phyloP scores from a whole-genome alignment of 2,329 filamentous ascomycete genomes.

The Aspergillus ustus region DNA sequence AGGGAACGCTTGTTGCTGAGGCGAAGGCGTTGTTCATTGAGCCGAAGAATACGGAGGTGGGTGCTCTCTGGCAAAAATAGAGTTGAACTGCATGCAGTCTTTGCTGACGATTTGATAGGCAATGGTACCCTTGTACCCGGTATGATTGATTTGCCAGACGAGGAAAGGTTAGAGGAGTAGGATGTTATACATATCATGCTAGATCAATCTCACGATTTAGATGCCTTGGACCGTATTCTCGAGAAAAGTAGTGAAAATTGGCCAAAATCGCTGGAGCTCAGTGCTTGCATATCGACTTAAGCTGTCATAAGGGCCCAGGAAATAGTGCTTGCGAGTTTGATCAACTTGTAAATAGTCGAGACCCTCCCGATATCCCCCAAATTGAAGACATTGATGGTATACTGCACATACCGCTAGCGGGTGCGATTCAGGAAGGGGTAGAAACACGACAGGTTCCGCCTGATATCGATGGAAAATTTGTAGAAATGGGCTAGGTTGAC shows the following conservation, averaged over 20 bases:
- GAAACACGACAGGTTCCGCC: background rate
- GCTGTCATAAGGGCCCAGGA: no score
- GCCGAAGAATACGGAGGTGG: background rate
- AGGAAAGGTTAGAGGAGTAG: background rate
- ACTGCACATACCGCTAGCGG: no score
- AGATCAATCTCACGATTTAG: background rate
- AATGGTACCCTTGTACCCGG: constrained; percentile 5
- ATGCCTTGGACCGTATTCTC: no score
- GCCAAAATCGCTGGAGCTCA: no score
- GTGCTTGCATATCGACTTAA: no score
- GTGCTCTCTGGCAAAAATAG: background rate
- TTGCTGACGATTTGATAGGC: background rate
- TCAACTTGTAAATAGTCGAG: no score
- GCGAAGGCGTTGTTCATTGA: constrained; percentile 5
- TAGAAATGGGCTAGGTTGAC: background rate
- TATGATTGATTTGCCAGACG: background rate
- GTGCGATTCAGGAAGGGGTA: no score
- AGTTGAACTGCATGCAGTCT: background rate
- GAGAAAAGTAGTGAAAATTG: no score
- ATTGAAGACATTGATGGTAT: no score
- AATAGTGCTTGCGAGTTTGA: no score
- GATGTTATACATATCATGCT: background rate
- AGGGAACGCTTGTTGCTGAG: constrained; percentile 5
- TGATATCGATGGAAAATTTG: background rate
- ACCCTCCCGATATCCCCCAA: no score